Conservation (phyloP, 2,329 filamentous ascomycete species). For the Rosellinia necatrix region DNA sequence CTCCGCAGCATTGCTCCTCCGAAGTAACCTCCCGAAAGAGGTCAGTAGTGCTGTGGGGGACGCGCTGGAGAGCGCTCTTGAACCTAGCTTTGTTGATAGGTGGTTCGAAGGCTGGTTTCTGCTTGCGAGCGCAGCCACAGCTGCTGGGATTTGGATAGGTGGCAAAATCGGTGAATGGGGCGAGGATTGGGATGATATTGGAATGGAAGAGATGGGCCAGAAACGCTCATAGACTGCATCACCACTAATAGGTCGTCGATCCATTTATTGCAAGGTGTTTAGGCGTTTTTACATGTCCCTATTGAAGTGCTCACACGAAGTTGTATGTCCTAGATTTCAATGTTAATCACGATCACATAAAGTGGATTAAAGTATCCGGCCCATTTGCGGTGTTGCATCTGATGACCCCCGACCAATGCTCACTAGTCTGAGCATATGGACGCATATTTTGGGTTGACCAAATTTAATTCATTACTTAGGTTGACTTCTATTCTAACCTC, state of each 20-base stretch:
- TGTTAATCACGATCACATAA: background rate
- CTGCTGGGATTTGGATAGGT: conserved; percentile 73
- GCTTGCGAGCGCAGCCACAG: conserved; percentile 67
- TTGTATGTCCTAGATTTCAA: background rate
- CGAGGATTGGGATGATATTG: conserved; percentile 65
- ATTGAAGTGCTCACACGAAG: background rate
- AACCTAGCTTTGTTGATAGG: conserved; percentile 72
- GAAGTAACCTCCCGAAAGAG: conserved; percentile 78
- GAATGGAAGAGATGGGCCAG: conserved; percentile 71
- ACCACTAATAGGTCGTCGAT: background rate
- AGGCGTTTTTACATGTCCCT: conserved; percentile 12
- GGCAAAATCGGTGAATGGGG: conserved; percentile 58
- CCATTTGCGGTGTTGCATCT: background rate
- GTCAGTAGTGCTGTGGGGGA: conserved; percentile 78
- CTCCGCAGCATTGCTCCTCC: conserved; percentile 73
- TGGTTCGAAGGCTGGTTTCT: conserved; percentile 94
- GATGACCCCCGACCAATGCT: background rate
- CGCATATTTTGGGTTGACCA: background rate
- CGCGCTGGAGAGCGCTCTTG: conserved; percentile 75
- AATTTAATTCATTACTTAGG: no score
- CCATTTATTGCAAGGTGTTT: conserved; percentile 16
- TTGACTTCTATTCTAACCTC: no score
- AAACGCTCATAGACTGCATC: conserved; percentile 61
- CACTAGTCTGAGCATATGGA: background rate
- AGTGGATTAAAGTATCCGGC: background rate